phyloP scores from a whole-genome alignment of 176 grass and related monocot genomes.

The Pharus latifolius region DNA sequence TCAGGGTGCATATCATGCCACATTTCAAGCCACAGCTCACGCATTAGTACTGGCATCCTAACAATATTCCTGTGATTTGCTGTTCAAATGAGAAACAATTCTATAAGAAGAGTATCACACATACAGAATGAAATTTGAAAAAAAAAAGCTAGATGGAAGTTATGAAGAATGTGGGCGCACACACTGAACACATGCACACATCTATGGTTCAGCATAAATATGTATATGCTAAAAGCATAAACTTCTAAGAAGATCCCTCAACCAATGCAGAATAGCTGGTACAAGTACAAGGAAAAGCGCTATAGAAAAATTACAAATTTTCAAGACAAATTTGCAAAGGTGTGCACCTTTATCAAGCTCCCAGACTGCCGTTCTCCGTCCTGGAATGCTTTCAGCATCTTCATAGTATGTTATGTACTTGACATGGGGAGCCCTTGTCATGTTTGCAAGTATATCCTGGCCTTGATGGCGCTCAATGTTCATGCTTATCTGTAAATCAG shows the following conservation, averaged over 20 bases:
- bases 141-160: not conserved
- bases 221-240: not conserved
- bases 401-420: slow-evolving; percentile 98
- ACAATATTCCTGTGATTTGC: slow-evolving; percentile 93
- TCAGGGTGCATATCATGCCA: slow-evolving; percentile 92
- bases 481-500: slow-evolving; percentile 72
- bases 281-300: not conserved
- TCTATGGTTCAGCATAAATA: not conserved
- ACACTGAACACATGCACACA: not conserved
- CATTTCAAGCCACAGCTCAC: slow-evolving; percentile 97
- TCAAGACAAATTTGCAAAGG: slow-evolving; percentile 4
- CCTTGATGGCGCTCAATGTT: slow-evolving; percentile 52
- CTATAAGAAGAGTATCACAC: not conserved
- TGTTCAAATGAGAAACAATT: slow-evolving; percentile 34
- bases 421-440: slow-evolving; percentile 58
- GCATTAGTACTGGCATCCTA: slow-evolving; percentile 75
- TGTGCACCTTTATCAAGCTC: slow-evolving; percentile 78
- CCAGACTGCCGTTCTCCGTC: slow-evolving; percentile 87
- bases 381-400: slow-evolving; percentile 88
- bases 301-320: not conserved
- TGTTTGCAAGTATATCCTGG: slow-evolving; percentile 65
- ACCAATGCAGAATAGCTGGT: not conserved
- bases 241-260: not conserved
- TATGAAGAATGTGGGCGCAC: not conserved
- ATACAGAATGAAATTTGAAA: not conserved